Evolutionary conservation across 768 basidiomycete genomes (phyloP).

Genomic region (Boletus rubroflammeus): DNA sequence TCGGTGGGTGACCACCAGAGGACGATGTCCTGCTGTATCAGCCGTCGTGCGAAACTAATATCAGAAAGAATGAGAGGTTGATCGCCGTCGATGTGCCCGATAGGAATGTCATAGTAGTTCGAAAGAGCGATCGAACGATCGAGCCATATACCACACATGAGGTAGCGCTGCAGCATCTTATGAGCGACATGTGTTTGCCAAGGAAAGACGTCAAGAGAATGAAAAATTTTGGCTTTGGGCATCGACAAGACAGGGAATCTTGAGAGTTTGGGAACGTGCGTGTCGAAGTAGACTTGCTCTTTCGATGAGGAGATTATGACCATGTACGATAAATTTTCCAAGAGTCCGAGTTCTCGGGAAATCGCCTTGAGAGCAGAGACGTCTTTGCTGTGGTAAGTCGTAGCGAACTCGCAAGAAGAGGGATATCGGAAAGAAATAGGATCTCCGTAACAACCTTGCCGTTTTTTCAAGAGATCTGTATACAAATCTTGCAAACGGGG

Average conservation of each 20-base stretch:
- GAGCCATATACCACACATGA: slow-evolving; percentile 75
- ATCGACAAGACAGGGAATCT: slow-evolving; percentile 89
- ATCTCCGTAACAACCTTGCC: slow-evolving; percentile 37
- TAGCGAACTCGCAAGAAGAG: slow-evolving; percentile 52
- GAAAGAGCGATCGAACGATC: slow-evolving; percentile 76
- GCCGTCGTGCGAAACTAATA: slow-evolving; percentile 82
- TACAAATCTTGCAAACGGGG: slow-evolving; percentile 76
- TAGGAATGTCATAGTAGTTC: slow-evolving; percentile 87
- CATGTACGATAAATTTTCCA: slow-evolving; percentile 70
- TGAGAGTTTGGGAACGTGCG: slow-evolving; percentile 59
- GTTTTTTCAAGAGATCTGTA: slow-evolving; percentile 53
- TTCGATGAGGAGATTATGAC: slow-evolving; percentile 85
- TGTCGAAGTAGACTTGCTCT: slow-evolving; percentile 80
- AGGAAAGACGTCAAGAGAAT: slow-evolving; percentile 75
- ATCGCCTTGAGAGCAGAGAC: slow-evolving; percentile 78
- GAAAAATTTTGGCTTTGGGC: slow-evolving; percentile 73
- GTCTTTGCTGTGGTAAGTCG: slow-evolving; percentile 77
- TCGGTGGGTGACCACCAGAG: slow-evolving; percentile 96
- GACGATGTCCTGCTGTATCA: slow-evolving; percentile 84
- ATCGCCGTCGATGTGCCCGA: slow-evolving; percentile 91
- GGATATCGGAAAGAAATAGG: slow-evolving; percentile 63
- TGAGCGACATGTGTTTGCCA: slow-evolving; percentile 84
- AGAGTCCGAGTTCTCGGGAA: slow-evolving; percentile 76
- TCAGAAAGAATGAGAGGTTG: slow-evolving; percentile 86
- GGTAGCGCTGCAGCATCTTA: slow-evolving; percentile 82